Evolutionary conservation across 495 filamentous ascomycete species (phyloP).

Genomic region (Aspergillus bridgeri): DNA sequence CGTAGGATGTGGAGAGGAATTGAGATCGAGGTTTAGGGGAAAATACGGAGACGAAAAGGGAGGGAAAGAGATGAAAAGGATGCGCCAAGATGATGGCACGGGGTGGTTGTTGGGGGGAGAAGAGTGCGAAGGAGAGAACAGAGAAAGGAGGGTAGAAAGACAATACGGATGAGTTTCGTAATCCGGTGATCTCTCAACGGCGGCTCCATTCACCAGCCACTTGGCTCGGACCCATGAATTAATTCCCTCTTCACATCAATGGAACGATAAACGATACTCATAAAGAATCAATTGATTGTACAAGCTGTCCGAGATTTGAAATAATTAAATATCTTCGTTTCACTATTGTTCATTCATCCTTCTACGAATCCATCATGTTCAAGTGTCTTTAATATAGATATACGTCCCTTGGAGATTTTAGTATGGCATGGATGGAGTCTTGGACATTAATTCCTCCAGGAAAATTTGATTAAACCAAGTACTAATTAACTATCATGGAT

Average conservation of each 20-base stretch:
- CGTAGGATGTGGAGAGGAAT: conserved; percentile 1
- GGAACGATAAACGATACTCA: too few relatives aligned
- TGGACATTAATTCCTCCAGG: too few relatives aligned
- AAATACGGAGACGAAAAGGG: not conserved
- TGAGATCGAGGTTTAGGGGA: not conserved
- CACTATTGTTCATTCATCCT: too few relatives aligned
- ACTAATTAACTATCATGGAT: too few relatives aligned
- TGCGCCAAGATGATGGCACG: not conserved
- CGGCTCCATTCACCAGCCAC: not conserved
- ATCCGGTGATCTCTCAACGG: not conserved
- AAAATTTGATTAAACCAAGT: too few relatives aligned
- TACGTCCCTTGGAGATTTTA: too few relatives aligned
- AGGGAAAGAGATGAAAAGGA: not conserved
- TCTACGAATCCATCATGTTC: too few relatives aligned
- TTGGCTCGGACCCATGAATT: not conserved
- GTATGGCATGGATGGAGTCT: too few relatives aligned
- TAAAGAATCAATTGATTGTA: too few relatives aligned
- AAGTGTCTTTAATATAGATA: too few relatives aligned
- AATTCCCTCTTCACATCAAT: not conserved
- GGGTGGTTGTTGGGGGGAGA: not conserved
- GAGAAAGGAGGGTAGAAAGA: not conserved
- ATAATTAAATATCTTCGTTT: too few relatives aligned
- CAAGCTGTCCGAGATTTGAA: too few relatives aligned
- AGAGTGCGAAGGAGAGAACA: not conserved
- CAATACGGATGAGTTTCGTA: not conserved